Evolutionary conservation across 306 rosid genomes (phyloP).

Genomic region (Rosa chinensis): DNA sequence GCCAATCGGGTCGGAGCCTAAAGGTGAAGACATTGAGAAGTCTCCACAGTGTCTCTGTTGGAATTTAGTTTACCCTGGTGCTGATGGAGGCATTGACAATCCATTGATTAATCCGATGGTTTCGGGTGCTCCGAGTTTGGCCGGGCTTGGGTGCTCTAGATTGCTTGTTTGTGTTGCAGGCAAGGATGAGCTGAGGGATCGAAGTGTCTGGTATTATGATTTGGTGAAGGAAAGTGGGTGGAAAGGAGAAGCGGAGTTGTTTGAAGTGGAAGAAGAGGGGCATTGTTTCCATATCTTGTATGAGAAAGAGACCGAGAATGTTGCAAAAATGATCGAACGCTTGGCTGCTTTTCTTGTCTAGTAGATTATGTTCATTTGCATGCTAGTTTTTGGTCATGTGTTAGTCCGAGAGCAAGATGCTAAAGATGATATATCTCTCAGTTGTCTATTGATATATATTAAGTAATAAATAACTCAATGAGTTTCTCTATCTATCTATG

Average conservation of each 20-base stretch:
- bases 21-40: not conserved
- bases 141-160: conserved; percentile 20
- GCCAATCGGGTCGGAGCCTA: conserved; percentile 26
- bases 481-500: no score
- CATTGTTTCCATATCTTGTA: conserved; percentile 15
- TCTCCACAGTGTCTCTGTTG: not conserved
- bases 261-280: conserved; percentile 24
- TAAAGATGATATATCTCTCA: no score
- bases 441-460: no score
- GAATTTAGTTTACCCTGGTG: conserved; percentile 36
- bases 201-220: conserved; percentile 21
- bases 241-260: conserved; percentile 24
- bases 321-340: conserved; percentile 11
- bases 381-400: no score
- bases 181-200: conserved; percentile 19
- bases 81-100: conserved; percentile 27
- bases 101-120: conserved; percentile 20
- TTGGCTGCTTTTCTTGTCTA: conserved; percentile 23
- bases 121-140: conserved; percentile 19
- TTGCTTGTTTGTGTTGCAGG: conserved; percentile 25
- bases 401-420: no score
- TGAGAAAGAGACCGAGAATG: conserved; percentile 11
- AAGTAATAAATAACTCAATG: no score
- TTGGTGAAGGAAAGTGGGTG: conserved; percentile 22
- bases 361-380: not conserved